Percentiles rank a stretch among this genome's conserved stretches.
Evolutionary conservation across 2,329 filamentous ascomycete genomes (phyloP).

Genomic region (Madurella mycetomatis): DNA sequence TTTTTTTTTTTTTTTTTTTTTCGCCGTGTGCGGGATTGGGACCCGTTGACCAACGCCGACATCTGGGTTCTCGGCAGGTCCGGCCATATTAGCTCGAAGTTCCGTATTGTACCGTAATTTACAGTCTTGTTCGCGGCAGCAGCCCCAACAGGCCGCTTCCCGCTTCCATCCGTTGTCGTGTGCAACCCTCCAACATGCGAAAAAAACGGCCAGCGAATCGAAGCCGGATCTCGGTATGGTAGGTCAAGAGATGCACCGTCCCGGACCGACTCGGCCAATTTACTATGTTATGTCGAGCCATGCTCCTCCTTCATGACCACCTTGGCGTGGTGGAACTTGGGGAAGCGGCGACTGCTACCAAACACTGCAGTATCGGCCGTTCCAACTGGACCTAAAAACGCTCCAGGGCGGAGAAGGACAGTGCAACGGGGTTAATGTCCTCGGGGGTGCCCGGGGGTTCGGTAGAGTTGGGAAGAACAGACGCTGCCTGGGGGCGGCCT

Average conservation of each 20-base stretch:
- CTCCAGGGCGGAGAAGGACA: not conserved
- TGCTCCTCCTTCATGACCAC: constrained; percentile 4
- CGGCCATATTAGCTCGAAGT: too few relatives aligned
- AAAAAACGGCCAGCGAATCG: constrained; percentile 12
- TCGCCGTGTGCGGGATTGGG: too few relatives aligned
- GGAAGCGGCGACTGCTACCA: not conserved
- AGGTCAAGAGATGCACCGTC: constrained; percentile 17
- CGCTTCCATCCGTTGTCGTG: constrained; percentile 2
- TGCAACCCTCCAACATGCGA: constrained; percentile 8
- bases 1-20: too few relatives aligned
- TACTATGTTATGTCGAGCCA: constrained; percentile 7
- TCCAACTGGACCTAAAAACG: too few relatives aligned
- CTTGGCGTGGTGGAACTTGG: not conserved
- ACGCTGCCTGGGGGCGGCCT: too few relatives aligned
- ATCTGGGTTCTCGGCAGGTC: too few relatives aligned
- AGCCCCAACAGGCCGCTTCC: not conserved
- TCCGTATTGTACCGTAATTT: not conserved
- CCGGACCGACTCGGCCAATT: constrained; percentile 28
- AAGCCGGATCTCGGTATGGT: constrained; percentile 10
- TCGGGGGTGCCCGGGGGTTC: constrained; percentile 1
- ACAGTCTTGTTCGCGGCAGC: not conserved
- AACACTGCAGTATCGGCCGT: too few relatives aligned
- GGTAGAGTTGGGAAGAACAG: not conserved
- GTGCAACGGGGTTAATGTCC: not conserved
- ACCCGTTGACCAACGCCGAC: too few relatives aligned